Evolutionary conservation across 73 alveolate genomes (phyloP).

Genomic region (Symbiodinium natans): DNA sequence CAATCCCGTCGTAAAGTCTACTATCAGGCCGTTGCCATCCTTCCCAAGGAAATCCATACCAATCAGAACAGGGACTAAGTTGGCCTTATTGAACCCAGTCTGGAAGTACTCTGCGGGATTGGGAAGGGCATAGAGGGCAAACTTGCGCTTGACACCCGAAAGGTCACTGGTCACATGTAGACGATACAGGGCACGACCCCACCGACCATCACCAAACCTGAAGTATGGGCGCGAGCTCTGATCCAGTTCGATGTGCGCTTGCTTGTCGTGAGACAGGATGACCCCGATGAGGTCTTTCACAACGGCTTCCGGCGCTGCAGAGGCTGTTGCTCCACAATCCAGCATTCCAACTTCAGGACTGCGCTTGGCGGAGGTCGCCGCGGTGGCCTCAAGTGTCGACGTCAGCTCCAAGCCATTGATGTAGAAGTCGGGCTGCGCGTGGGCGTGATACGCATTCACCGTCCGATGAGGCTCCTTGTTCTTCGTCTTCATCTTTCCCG

Average conservation of each 20-base stretch:
- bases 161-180: too few species aligned
- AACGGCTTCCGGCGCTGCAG: background rate
- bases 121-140: too few species aligned
- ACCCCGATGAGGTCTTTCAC: background rate
- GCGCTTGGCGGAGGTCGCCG: background rate
- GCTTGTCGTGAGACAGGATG: background rate
- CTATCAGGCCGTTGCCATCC: background rate
- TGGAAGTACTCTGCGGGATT: too few species aligned
- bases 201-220: too few species aligned
- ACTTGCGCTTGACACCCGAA: too few species aligned
- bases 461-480: background rate
- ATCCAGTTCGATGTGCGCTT: background rate
- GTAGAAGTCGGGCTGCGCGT: background rate
- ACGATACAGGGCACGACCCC: too few species aligned
- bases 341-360: background rate
- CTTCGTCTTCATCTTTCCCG: background rate
- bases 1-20: conserved; percentile 10
- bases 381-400: background rate
- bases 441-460: background rate
- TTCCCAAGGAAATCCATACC: background rate
- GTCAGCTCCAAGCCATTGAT: background rate
- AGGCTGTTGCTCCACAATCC: background rate
- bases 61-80: too few species aligned
- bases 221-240: background rate
- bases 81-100: too few species aligned